These are phyloP conservation scores for Discostella stelligeroides DNA, from an alignment of 108 stramenopile genomes.

Conservation along the genomic window DNA sequence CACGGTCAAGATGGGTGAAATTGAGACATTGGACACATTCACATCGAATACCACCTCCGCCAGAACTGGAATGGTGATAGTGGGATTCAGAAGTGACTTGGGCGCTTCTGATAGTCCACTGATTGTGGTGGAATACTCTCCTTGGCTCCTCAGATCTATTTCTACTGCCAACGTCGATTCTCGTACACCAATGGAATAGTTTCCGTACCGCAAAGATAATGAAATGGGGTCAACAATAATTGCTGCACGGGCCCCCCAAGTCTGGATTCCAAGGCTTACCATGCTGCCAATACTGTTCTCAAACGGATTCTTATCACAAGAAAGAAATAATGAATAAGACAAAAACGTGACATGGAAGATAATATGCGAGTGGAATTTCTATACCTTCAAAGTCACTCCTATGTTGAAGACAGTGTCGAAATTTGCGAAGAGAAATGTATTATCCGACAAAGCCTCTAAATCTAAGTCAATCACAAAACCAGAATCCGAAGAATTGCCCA, in stretches of 20 bases:
- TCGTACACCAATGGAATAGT: not conserved
- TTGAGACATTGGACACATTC: conserved; percentile 2
- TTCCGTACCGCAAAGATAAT: not conserved
- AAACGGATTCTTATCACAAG: not conserved
- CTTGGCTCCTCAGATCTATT: conserved; percentile 22
- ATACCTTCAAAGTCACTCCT: conserved; percentile 3
- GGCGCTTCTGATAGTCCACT: conserved; percentile 1
- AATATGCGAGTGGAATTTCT: not conserved
- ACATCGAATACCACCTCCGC: conserved; percentile 23
- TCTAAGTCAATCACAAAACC: not conserved
- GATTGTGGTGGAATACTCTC: conserved; percentile 20
- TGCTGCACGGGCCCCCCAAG: conserved; percentile 12
- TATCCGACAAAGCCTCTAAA: not conserved
- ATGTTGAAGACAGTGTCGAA: conserved; percentile 23
- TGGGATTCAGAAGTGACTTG: conserved; percentile 5
- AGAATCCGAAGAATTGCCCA: conserved; percentile 4
- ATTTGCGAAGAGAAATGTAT: conserved; percentile 18
- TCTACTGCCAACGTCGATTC: conserved; percentile 20
- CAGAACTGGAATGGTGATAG: conserved; percentile 12
- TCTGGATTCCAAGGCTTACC: not conserved
- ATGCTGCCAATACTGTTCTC: not conserved
- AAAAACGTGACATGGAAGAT: no score
- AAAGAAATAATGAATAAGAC: no score
- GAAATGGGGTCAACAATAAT: conserved; percentile 25
- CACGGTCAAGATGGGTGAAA: conserved; percentile 2